These are phyloP conservation scores for Davidsoniella eucalypti DNA, from an alignment of 2,329 filamentous ascomycete genomes.

Conservation along the genomic window DNA sequence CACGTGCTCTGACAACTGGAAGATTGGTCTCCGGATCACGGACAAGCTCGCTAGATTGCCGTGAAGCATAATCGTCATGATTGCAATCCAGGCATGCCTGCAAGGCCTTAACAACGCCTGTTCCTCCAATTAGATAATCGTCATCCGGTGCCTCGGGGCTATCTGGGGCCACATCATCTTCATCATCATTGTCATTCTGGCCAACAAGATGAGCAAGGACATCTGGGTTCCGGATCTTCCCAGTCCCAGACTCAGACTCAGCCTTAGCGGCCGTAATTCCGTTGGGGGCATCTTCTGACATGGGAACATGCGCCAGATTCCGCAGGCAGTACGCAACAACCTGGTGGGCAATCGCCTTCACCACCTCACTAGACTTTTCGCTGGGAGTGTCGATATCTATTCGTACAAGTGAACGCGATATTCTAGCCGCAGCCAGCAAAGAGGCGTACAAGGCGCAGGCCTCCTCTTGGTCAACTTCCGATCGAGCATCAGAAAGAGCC, in stretches of 20 bases:
- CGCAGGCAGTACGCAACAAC: conserved; percentile 87
- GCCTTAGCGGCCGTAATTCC: conserved; percentile 20
- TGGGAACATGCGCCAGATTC: conserved; percentile 70
- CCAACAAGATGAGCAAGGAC: conserved; percentile 79
- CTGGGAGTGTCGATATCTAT: conserved; percentile 83
- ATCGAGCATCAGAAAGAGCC: conserved; percentile 55
- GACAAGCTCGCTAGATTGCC: conserved; percentile 18
- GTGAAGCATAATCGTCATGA: conserved; percentile 40
- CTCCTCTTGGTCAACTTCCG: conserved; percentile 73
- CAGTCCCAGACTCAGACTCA: not conserved
- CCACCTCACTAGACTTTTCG: conserved; percentile 68
- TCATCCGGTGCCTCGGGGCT: conserved; percentile 54
- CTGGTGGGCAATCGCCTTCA: conserved; percentile 82
- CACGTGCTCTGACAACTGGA: conserved; percentile 52
- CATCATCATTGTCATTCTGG: conserved; percentile 35
- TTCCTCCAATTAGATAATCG: conserved; percentile 91
- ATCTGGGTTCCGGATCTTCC: conserved; percentile 41
- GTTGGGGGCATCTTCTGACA: conserved; percentile 39
- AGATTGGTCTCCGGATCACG: not conserved
- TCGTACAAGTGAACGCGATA: conserved; percentile 70
- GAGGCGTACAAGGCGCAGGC: conserved; percentile 88
- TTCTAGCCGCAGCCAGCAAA: conserved; percentile 68
- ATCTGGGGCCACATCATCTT: conserved; percentile 27
- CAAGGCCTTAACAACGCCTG: conserved; percentile 85
- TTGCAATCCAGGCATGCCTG: conserved; percentile 62